Evolutionary conservation across 768 basidiomycete genomes (phyloP).

Genomic region (Boletus edulis): DNA sequence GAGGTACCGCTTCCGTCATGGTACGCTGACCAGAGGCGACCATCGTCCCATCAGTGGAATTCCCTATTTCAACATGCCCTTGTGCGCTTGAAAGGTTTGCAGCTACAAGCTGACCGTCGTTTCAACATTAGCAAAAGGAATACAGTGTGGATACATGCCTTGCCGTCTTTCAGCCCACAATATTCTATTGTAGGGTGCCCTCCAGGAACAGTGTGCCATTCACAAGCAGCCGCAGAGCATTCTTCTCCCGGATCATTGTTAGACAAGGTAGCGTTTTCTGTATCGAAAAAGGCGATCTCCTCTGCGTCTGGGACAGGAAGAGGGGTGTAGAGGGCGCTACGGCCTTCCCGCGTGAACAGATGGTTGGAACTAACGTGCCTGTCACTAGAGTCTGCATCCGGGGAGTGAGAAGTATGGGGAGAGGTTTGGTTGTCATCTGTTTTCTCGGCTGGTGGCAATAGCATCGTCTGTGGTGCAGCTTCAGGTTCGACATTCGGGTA

Average conservation of each 20-base stretch:
- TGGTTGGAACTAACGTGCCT: background rate
- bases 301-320: constrained; percentile 15
- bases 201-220: background rate
- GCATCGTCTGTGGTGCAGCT: background rate
- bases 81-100: background rate
- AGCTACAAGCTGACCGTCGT: background rate
- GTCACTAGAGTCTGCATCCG: background rate
- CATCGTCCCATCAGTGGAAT: background rate
- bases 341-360: background rate
- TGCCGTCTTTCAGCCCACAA: background rate
- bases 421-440: background rate
- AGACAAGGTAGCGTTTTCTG: background rate
- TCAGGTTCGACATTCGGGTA: background rate
- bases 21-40: constrained; percentile 10
- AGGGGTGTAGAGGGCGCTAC: constrained; percentile 2
- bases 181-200: background rate
- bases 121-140: constrained; percentile 1
- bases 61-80: background rate
- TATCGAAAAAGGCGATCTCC: constrained; percentile 19
- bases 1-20: background rate
- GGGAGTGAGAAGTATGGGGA: background rate
- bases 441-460: background rate
- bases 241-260: background rate
- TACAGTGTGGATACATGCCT: constrained; percentile 1
- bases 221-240: background rate